These are phyloP conservation scores for Primulina eburnea DNA, from an alignment of 257 asterid genomes.

Conservation along the genomic window DNA sequence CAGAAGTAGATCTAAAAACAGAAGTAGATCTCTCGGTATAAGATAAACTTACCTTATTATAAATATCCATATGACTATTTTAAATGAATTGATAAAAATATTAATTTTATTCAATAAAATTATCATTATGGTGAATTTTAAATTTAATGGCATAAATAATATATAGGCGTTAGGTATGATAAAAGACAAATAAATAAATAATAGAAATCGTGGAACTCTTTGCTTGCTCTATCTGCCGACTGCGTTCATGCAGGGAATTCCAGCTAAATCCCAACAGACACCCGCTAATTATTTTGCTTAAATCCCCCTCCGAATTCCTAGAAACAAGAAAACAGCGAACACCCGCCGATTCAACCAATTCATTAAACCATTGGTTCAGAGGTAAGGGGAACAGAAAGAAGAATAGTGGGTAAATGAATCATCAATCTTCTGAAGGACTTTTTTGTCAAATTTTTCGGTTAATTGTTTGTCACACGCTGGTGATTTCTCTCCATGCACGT, in stretches of 20 bases:
- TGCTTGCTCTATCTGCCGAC: neutral
- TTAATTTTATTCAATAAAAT: too few species aligned
- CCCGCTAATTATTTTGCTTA: neutral
- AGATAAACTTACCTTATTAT: too few species aligned
- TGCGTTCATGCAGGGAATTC: neutral
- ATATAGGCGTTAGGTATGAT: too few species aligned
- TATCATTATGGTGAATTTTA: too few species aligned
- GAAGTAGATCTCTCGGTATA: too few species aligned
- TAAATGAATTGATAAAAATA: too few species aligned
- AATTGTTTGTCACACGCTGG: neutral
- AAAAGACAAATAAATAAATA: too few species aligned
- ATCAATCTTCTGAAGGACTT: neutral
- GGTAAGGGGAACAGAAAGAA: constrained; percentile 1
- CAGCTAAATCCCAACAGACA: neutral
- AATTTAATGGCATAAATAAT: too few species aligned
- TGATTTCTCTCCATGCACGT: constrained; percentile 1
- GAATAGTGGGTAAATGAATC: constrained; percentile 21
- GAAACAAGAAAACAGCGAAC: neutral
- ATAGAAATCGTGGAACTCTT: neutral
- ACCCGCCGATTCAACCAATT: neutral
- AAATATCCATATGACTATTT: too few species aligned
- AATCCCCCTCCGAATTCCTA: neutral
- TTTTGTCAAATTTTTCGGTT: neutral
- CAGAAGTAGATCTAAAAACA: too few species aligned
- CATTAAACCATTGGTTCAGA: constrained; percentile 17